phyloP scores from a whole-genome alignment of 768 basidiomycete species.

The Candolleomyces aberdarensis region DNA sequence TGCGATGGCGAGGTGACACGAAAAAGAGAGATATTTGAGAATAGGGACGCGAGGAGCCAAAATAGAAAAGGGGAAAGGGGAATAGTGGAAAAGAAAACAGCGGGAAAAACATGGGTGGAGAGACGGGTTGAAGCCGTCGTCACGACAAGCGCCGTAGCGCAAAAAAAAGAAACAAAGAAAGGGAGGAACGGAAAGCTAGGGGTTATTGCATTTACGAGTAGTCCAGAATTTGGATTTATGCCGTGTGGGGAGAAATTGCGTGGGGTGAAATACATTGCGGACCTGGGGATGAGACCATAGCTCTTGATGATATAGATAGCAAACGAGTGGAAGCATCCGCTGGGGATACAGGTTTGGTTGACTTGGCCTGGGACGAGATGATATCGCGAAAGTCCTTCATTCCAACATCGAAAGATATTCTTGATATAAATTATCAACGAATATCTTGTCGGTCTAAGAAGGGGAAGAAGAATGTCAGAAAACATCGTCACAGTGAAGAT shows the following conservation, averaged over 20 bases:
- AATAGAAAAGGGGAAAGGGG: neutral
- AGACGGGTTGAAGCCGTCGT: neutral
- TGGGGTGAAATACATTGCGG: neutral
- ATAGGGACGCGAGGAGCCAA: too few relatives aligned
- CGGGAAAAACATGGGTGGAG: neutral
- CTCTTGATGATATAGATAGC: neutral
- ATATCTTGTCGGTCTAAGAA: conserved; percentile 57
- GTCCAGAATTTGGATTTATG: too few relatives aligned
- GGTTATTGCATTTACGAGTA: too few relatives aligned
- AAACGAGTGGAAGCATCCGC: neutral
- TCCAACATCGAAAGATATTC: neutral
- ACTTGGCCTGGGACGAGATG: too few relatives aligned
- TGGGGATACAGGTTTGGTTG: neutral
- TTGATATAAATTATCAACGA: conserved; percentile 45
- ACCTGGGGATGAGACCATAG: neutral
- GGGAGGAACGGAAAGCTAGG: neutral
- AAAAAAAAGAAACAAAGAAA: neutral
- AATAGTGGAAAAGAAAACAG: neutral
- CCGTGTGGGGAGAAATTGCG: neutral
- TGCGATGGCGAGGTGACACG: too few relatives aligned
- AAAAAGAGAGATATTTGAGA: too few relatives aligned
- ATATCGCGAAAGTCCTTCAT: neutral
- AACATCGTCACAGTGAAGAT: conserved; percentile 4
- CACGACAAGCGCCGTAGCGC: neutral
- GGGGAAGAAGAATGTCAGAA: neutral